These are phyloP conservation scores for Rhizopus arrhizus DNA, from an alignment of 371 early-diverging fungal species.

Conservation along the genomic window DNA sequence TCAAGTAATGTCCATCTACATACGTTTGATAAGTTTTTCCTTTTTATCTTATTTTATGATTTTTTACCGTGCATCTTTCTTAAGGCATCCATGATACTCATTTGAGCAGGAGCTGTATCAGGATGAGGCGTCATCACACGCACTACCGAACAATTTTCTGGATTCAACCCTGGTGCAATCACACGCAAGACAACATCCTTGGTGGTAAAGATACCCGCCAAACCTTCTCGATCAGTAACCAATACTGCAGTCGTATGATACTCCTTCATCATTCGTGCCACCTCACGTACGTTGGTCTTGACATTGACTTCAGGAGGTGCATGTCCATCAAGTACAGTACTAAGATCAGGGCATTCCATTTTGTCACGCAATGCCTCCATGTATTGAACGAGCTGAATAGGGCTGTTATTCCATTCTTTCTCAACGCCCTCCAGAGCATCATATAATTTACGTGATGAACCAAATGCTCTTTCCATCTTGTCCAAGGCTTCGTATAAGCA, in stretches of 20 bases:
- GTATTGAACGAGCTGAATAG: conserved; percentile 43
- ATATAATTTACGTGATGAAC: conserved; percentile 83
- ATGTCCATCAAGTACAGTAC: conserved; percentile 66
- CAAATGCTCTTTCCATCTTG: conserved; percentile 92
- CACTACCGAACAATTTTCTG: conserved; percentile 81
- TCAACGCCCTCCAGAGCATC: conserved; percentile 94
- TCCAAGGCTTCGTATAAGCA: conserved; percentile 94
- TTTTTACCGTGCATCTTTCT: conserved; percentile 80
- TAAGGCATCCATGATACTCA: conserved; percentile 84
- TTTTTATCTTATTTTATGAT: neutral
- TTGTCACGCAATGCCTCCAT: conserved; percentile 67
- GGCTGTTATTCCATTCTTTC: conserved; percentile 71
- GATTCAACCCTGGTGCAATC: conserved; percentile 86
- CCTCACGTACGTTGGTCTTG: conserved; percentile 84
- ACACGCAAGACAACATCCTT: conserved; percentile 90
- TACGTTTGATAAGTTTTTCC: neutral
- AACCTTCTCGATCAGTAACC: conserved; percentile 73
- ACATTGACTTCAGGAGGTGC: conserved; percentile 67
- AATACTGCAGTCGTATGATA: conserved; percentile 84
- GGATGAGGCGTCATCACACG: conserved; percentile 95
- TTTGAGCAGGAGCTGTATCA: conserved; percentile 76
- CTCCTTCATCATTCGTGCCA: conserved; percentile 83
- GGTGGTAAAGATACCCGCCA: conserved; percentile 88
- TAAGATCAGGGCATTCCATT: conserved; percentile 83
- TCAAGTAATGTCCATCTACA: conserved; percentile 76